Evolutionary conservation across 768 basidiomycete species (phyloP), one percentile per base, ranked within the genome.

Genomic region (Ramaria rubella): DNA sequence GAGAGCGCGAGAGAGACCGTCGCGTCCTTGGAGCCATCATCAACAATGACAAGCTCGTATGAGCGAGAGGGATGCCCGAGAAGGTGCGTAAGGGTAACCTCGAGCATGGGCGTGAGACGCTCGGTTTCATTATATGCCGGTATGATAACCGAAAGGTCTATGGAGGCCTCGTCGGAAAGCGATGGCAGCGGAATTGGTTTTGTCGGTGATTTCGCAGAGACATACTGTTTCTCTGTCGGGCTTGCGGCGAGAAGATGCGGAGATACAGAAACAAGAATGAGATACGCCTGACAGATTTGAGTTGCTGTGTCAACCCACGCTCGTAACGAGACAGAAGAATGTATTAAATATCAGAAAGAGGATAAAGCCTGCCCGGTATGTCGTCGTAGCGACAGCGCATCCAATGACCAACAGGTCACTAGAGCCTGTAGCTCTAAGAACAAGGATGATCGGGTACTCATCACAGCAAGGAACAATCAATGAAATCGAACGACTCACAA

Each of bases 81-180:
- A 50, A 92, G 77, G 63, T 90, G 84, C 17, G 76, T 74, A 55
- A 96, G 73, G 9, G 92, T 83, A 9, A 84, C 81, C 1, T 77
- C 71, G 65, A 97, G 81, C 94, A 97, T 97, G 44, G 74, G 67
- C 0, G 85, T 87, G n/a, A 97, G 75, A 17, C 94, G 82, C n/a
- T 77, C 71, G 4, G 81, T 80, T 30, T 56, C 94, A 64, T 96
- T 96, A 77, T 84, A 97, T 0, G 94, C 94, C 11, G 94, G 94
- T 9, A 96, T 81, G 62, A 96, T 78, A 63, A 97, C 77, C 27
- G 83, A 84, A 38, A 97, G 75, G 65, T 86, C 86, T 49, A 92
- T 76, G 0, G 79, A 73, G 42, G 80, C 74, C 0, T 77, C 68
- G 30, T 61, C 38, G 52, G 85, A 80, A 29, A 88, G 73, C 5